Base-by-base conservation (phyloP, 305 asterid species). In the Caryopteris hybrid region DNA sequence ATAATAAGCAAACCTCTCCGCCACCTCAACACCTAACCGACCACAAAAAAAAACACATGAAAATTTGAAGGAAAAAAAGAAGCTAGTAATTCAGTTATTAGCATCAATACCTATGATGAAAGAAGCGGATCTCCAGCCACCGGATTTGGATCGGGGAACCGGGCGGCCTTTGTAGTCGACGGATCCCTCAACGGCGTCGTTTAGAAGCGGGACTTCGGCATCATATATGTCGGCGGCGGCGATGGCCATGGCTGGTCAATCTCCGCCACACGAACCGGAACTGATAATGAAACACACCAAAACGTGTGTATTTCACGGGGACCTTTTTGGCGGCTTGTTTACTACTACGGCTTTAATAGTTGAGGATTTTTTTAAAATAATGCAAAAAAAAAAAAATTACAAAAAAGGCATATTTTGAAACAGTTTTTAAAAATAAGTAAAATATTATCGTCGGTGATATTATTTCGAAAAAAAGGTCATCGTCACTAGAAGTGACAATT, bases 1-100 rank as follows among this genome's bases (percentile, higher is more conserved):
- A 48, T 75, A 86, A 64, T 85, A 91, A 12, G 92, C 91, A 78
- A 91, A 84, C 70, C 90, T 85, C 82, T 91, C 97, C 27, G 89
- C 82, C 71, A 87, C 80, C 76, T 83, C 97, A 59, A 83, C 95
- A 0, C 88, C 92, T 86, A 66, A 12, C 33, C 39, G 60, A 23
- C 2, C 73, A 31, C 22, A 45, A 43, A 43, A 43, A 21, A n/a
- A n/a, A n/a, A n/a, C n/a, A 38, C 29, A 59, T 43, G 58, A 57
- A 50, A 52, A 33, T 52, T 1, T 4, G 17, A 16, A 18, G n/a
- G 11, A 8, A 10, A 34, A 39, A n/a, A n/a, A n/a, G n/a, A 21
- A 60, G 16, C 13, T 31, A 59, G 61, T 12, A 47, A 31, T 66
- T 29, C 43, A 61, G 53, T 20, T 27, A 23, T 52, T 34, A 14